These are phyloP conservation scores for Bremia lactucae DNA, from an alignment of 352 stramenopile genomes.

Conservation along the genomic window DNA sequence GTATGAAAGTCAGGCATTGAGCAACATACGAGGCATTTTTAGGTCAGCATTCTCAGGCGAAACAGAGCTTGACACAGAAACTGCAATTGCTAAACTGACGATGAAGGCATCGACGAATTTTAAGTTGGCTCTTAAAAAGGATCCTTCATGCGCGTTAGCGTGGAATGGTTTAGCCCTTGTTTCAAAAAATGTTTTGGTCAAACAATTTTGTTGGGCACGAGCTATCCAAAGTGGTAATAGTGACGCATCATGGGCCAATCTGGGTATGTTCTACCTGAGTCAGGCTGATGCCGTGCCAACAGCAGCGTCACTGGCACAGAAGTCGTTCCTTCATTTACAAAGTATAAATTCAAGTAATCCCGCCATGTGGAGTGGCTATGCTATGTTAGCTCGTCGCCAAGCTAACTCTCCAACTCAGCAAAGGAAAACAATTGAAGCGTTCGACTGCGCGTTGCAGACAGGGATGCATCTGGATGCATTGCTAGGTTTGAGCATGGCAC, in stretches of 20 bases:
- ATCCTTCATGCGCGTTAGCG: conserved; percentile 37
- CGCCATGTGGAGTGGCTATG: conserved; percentile 83
- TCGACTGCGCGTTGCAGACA: conserved; percentile 66
- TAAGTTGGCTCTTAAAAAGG: conserved; percentile 29
- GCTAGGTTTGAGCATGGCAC: conserved; percentile 38
- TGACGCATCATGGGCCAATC: conserved; percentile 72
- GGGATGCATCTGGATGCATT: conserved; percentile 66
- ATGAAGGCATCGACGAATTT: conserved; percentile 31
- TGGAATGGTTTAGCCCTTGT: conserved; percentile 78
- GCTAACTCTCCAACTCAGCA: conserved; percentile 22
- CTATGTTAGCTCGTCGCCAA: conserved; percentile 53
- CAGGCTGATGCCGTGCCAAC: conserved; percentile 22
- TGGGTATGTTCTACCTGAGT: conserved; percentile 73
- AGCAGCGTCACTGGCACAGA: conserved; percentile 41
- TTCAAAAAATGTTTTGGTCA: conserved; percentile 45
- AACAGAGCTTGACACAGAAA: background rate
- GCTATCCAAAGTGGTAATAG: conserved; percentile 46
- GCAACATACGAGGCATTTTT: conserved; percentile 19
- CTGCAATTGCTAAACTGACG: conserved; percentile 18
- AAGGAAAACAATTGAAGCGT: conserved; percentile 53
- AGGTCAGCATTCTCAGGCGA: conserved; percentile 33
- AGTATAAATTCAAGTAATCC: conserved; percentile 72
- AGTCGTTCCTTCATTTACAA: conserved; percentile 74
- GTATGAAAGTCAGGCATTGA: conserved; percentile 59
- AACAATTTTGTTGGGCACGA: conserved; percentile 74